Evolutionary conservation across 1,284 basidiomycete genomes (phyloP).

Genomic region (Moesziomyces parantarcticus): DNA sequence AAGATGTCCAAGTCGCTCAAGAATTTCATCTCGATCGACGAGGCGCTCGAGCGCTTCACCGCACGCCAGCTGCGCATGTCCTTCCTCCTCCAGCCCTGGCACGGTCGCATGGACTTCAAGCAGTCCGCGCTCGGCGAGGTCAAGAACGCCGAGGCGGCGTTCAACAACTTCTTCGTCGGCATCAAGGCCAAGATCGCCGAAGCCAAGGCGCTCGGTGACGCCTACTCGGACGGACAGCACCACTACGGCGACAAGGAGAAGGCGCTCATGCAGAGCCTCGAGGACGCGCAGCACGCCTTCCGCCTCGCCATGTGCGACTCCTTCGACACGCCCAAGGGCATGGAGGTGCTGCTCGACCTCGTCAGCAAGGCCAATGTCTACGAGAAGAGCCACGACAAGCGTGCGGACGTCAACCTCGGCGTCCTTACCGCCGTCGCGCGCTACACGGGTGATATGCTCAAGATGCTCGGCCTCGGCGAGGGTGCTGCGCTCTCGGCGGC

Average conservation of each 20-base stretch:
- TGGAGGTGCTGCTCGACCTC: slow-evolving; percentile 82
- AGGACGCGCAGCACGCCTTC: slow-evolving; percentile 82
- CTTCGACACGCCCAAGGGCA: slow-evolving; percentile 90
- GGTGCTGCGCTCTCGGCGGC: slow-evolving; percentile 69
- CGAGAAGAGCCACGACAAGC: slow-evolving; percentile 70
- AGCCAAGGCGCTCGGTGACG: slow-evolving; percentile 58
- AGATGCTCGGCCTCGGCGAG: slow-evolving; percentile 94
- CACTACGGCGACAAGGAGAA: slow-evolving; percentile 65
- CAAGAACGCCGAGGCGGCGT: slow-evolving; percentile 81
- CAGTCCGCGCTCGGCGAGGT: slow-evolving; percentile 87
- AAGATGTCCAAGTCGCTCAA: slow-evolving; percentile 99
- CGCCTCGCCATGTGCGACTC: slow-evolving; percentile 93
- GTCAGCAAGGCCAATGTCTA: slow-evolving; percentile 91
- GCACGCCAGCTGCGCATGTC: slow-evolving; percentile 92
- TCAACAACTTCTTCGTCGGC: slow-evolving; percentile 95
- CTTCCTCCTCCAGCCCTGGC: slow-evolving; percentile 93
- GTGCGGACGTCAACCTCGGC: slow-evolving; percentile 74
- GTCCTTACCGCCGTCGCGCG: slow-evolving; percentile 80
- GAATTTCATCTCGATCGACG: slow-evolving; percentile 98
- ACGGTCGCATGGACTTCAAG: slow-evolving; percentile 92
- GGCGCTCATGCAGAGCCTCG: slow-evolving; percentile 72
- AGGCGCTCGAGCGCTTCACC: slow-evolving; percentile 86
- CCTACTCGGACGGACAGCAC: slow-evolving; percentile 71
- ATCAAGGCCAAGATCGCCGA: slow-evolving; percentile 79
- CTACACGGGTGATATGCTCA: slow-evolving; percentile 90